Evolutionary conservation across 345 rosid genomes (phyloP), one percentile per base, ranked within the genome.

Genomic region (Pistacia atlantica): DNA sequence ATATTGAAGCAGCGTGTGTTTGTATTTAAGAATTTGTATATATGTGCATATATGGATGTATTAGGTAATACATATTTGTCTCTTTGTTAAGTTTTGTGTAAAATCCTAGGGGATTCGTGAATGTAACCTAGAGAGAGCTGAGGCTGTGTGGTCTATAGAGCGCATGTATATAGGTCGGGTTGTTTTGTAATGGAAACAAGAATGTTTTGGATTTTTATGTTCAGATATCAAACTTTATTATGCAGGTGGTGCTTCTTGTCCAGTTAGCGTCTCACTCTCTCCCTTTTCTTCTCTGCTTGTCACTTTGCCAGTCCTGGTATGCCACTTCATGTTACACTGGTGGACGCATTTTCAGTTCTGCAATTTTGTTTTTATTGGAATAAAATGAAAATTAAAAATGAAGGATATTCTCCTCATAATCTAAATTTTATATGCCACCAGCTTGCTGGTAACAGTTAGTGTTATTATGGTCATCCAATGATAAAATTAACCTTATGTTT

Each of bases 161-260:
- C 51, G 69, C 42, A 22, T 9, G 69, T 77, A 72, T 9, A 69
- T 77, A 72, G 78, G 81, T 62, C 42, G 76, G 83, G 60, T 45
- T 59, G 66, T 67, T 77, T 69, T 55, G 78, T 79, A 75, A 73
- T 78, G 66, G 65, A 76, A 69, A 83, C 83, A 83, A 83, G 64
- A 72, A 79, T 74, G 83, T 75, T 69, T 52, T 59, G 80, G 67
- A 73, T 77, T 65, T 65, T 71, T 67, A 74, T 71, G 67, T 66
- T 75, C 79, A 63, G 56, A 69, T 70, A 59, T 58, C 75, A 71
- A 38, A 14, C 38, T 68, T 49, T 49, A 13, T 13, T 5, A 42
- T 42, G 46, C 46, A 5, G 6, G 9, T 7, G 42, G 13, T 25
- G 57, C 14, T 28, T 22, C 31, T 71, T 72, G 28, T 25, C 25